phyloP scores from a whole-genome alignment of 768 basidiomycete genomes.

The Russula sp. region DNA sequence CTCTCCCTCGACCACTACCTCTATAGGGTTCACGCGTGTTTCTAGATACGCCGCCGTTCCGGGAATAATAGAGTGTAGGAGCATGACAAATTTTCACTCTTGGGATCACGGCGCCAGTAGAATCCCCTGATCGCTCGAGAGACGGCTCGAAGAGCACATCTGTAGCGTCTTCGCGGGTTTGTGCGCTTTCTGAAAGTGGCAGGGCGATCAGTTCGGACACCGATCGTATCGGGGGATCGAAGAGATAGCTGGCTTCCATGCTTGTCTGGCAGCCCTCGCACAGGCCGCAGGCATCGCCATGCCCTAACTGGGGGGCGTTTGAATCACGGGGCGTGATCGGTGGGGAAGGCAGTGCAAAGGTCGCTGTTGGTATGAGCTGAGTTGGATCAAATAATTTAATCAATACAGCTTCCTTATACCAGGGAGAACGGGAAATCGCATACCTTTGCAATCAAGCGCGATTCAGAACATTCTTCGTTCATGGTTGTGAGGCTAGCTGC shows the following conservation, averaged over 20 bases:
- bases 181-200: background rate
- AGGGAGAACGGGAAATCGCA: background rate
- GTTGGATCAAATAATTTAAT: background rate
- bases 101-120: background rate
- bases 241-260: conserved; percentile 3
- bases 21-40: background rate
- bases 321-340: background rate
- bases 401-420: background rate
- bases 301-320: background rate
- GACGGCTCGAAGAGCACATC: conserved; percentile 8
- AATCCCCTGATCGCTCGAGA: background rate
- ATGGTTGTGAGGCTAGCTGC: background rate
- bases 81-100: conserved; percentile 8
- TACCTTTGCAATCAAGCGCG: conserved; percentile 2
- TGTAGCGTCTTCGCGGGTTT: conserved; percentile 12
- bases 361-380: background rate
- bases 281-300: background rate
- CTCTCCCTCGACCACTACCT: conserved; percentile 1
- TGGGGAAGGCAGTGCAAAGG: background rate
- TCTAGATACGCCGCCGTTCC: background rate
- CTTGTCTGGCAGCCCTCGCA: conserved; percentile 8
- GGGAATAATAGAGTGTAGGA: background rate
- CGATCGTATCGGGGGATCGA: background rate
- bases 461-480: background rate
- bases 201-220: background rate